Base-by-base conservation (phyloP, 768 basidiomycete genomes). In the Tricholoma saponaceum region DNA sequence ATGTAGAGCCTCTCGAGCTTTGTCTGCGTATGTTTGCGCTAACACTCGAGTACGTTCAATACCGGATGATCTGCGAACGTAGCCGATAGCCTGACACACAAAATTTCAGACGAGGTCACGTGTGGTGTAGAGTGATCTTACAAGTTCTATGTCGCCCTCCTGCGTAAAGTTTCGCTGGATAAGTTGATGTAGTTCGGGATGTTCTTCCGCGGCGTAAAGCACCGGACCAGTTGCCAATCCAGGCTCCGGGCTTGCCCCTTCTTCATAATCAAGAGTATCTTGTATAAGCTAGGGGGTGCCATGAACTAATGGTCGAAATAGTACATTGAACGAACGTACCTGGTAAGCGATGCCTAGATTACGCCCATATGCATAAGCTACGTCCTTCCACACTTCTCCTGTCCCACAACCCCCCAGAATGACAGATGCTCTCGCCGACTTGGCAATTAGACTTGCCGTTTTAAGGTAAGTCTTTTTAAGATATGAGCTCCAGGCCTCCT, bases 381-480 rank as follows among this genome's bases (percentile, higher is more conserved):
- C 80, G 70, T 96, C 94, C 70, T 92, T 93, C 79, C 91, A 87
- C 9, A 86, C 66, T 64, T 94, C 90, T n/a, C 84, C 86, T 65
- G 87, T 83, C 52, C 67, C 74, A 61, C 79, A 87, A 30, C 95
- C 95, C 4, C 95, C 95, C 1, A 98, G 77, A n/a, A 95, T 84
- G 20, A 92, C 92, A 2, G 91, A 84, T 22, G 90, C 88, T 20
- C 95, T 80, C 4, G 89, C 85, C 16, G 84, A 85, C 73, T 96
- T 96, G 1, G 93, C 93, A 81, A 96, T 88, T 62, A 97, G 72
- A 69, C 88, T 90, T 12, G 95, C 94, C 12, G 92, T 92, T 76
- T 95, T 95, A 58, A 96, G 76, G 70, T 98, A 96, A 7, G 72
- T 69, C 56, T 72, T 74, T 54, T 67, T 68, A 53, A 96, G 79